Evolutionary conservation across 371 early-diverging fungal genomes (phyloP).

Genomic region (Zychaea mexicana): DNA sequence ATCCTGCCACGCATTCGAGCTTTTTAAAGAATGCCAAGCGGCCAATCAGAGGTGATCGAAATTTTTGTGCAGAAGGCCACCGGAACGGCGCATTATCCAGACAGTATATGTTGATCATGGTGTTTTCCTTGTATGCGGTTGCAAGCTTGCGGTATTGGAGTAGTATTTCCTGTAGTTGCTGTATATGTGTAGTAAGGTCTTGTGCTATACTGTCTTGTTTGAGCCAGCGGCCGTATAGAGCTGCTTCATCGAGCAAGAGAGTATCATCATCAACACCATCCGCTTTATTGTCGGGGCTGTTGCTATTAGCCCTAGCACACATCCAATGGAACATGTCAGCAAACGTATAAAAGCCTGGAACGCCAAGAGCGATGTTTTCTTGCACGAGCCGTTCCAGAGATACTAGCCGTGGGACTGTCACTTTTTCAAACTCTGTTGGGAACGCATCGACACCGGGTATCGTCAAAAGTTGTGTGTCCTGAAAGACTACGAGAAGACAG

Average conservation of each 20-base stretch:
- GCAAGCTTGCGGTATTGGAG: slow-evolving; percentile 7
- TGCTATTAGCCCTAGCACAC: neutral
- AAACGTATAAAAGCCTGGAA: slow-evolving; percentile 34
- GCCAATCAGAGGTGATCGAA: slow-evolving; percentile 22
- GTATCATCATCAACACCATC: neutral
- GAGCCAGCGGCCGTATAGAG: neutral
- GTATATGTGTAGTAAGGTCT: slow-evolving; percentile 5
- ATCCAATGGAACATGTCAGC: slow-evolving; percentile 29
- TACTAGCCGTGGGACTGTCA: slow-evolving; percentile 15
- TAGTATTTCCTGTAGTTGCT: slow-evolving; percentile 4
- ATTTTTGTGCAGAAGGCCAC: slow-evolving; percentile 23
- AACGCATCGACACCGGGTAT: slow-evolving; percentile 10
- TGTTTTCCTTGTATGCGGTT: slow-evolving; percentile 2
- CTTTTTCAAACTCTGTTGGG: slow-evolving; percentile 13
- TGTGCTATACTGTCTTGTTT: neutral
- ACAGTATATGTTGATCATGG: slow-evolving; percentile 18
- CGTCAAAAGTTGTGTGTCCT: slow-evolving; percentile 30
- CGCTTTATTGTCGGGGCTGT: neutral
- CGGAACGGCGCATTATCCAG: slow-evolving; percentile 23
- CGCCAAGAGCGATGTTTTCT: slow-evolving; percentile 39
- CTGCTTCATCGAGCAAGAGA: neutral
- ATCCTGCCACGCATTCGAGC: slow-evolving; percentile 29
- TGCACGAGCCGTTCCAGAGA: slow-evolving; percentile 29
- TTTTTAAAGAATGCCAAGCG: slow-evolving; percentile 41
- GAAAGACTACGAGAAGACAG: slow-evolving; percentile 35